phyloP scores from a whole-genome alignment of 495 filamentous ascomycete genomes.

The Tuber borchii region DNA sequence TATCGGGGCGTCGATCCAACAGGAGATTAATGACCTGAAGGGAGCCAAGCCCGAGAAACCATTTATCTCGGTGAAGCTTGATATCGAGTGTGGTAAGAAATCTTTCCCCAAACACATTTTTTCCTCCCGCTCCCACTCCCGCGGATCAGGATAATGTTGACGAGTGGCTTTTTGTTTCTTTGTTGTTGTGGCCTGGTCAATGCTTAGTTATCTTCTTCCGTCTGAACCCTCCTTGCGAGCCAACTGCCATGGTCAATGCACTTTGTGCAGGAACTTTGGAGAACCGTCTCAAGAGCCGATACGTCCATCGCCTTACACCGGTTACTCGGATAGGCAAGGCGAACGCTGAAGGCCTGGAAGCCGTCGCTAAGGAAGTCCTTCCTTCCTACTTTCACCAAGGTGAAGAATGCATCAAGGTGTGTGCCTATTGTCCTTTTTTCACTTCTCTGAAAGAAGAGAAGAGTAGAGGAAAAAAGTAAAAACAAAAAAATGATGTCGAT shows the following conservation, averaged over 20 bases:
- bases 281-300: slow-evolving; percentile 55
- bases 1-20: slow-evolving; percentile 76
- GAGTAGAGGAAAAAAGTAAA: background rate
- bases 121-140: slow-evolving; percentile 4
- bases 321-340: slow-evolving; percentile 70
- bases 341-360: slow-evolving; percentile 64
- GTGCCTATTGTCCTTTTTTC: slow-evolving; percentile 9
- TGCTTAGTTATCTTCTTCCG: slow-evolving; percentile 58
- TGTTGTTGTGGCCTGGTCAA: background rate
- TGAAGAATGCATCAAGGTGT: slow-evolving; percentile 48
- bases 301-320: slow-evolving; percentile 78
- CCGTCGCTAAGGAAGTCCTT: slow-evolving; percentile 64
- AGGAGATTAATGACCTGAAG: slow-evolving; percentile 61
- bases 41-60: slow-evolving; percentile 49
- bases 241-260: slow-evolving; percentile 66
- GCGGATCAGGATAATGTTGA: background rate
- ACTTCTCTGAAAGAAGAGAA: slow-evolving; percentile 58
- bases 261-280: slow-evolving; percentile 69
- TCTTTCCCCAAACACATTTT: slow-evolving; percentile 5
- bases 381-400: slow-evolving; percentile 63
- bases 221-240: slow-evolving; percentile 63
- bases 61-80: slow-evolving; percentile 62
- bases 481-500: background rate
- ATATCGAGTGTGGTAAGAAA: slow-evolving; percentile 66
- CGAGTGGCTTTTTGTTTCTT: background rate